Evolutionary conservation across 2,329 filamentous ascomycete species (phyloP).

Genomic region (Microdochium nivale): DNA sequence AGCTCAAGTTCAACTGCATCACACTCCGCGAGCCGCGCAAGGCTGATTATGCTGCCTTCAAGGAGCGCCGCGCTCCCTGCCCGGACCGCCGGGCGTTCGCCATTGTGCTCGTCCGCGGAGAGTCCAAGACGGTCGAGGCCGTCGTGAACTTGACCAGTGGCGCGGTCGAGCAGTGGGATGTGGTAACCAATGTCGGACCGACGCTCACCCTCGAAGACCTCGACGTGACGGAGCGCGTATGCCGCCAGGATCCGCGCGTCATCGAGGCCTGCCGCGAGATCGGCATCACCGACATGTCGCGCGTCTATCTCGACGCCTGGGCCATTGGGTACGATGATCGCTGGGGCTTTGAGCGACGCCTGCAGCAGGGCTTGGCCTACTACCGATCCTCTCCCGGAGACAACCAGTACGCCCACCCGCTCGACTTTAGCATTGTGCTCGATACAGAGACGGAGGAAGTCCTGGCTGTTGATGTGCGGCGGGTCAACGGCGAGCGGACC

Average conservation of each 20-base stretch:
- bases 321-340: conserved; percentile 76
- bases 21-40: conserved; percentile 59
- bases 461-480: conserved; percentile 34
- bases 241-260: conserved; percentile 61
- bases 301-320: conserved; percentile 80
- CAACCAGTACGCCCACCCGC: conserved; percentile 57
- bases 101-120: conserved; percentile 35
- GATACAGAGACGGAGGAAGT: conserved; percentile 36
- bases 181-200: conserved; percentile 35
- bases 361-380: conserved; percentile 78
- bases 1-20: conserved; percentile 49
- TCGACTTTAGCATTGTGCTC: conserved; percentile 34
- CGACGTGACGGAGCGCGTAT: conserved; percentile 62
- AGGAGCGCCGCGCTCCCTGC: conserved; percentile 37
- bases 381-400: conserved; percentile 67
- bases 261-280: conserved; percentile 69
- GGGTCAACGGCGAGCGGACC: conserved; percentile 17
- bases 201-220: conserved; percentile 72
- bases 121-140: conserved; percentile 36
- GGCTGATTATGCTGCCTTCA: conserved; percentile 52
- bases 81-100: conserved; percentile 40
- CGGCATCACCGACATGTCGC: conserved; percentile 74
- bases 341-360: conserved; percentile 60
- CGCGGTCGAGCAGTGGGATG: conserved; percentile 34
- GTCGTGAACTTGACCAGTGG: conserved; percentile 36